A percentile compares a stretch with the other conserved stretches of the same genome.
Conservation (phyloP, 768 basidiomycete genomes). For the Leccinum rimulosum region DNA sequence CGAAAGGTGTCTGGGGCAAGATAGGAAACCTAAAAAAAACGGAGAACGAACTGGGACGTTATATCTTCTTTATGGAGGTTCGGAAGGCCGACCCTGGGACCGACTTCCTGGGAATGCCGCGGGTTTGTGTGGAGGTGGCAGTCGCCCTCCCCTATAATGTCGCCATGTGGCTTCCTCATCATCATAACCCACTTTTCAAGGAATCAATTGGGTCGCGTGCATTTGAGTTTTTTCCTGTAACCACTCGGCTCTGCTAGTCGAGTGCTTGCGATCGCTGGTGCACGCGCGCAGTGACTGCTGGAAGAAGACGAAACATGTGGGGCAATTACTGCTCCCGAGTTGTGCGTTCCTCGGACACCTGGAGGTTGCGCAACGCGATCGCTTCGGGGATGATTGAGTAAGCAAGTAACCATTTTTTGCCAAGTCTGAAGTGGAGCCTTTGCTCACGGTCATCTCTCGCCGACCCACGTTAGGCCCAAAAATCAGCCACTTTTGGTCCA, state of each 20-base stretch:
- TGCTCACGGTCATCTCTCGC: neutral
- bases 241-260: neutral
- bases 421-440: neutral
- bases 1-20: neutral
- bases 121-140: constrained; percentile 12
- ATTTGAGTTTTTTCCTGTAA: neutral
- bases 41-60: constrained; percentile 5
- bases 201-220: neutral
- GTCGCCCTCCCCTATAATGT: constrained; percentile 5
- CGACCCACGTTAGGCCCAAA: neutral
- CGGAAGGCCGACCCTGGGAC: constrained; percentile 5
- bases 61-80: constrained; percentile 21
- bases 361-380: neutral
- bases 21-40: neutral
- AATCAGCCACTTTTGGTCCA: neutral
- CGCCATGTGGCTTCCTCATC: neutral
- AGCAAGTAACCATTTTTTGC: neutral
- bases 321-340: neutral
- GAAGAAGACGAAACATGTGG: neutral
- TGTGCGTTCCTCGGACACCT: neutral
- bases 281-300: neutral
- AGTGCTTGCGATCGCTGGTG: neutral
- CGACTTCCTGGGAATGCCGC: constrained; percentile 24
- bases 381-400: neutral
- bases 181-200: neutral